A percentile compares a stretch with the other conserved stretches of the same genome.
Conservation (phyloP, 1,284 basidiomycete species). For the Ustilago shanxiensis region DNA sequence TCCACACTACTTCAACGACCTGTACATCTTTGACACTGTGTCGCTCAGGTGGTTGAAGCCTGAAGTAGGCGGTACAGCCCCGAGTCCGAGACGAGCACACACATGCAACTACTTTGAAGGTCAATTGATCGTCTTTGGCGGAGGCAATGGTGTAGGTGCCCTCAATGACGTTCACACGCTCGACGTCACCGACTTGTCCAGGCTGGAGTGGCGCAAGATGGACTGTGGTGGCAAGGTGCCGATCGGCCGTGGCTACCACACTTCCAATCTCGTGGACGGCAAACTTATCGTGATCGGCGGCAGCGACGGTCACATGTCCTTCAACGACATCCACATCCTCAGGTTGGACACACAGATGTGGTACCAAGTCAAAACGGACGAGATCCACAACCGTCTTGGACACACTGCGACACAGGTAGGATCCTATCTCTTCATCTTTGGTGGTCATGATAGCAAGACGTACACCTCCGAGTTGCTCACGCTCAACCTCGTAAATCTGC, state of each 20-base stretch:
- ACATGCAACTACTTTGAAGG: conserved; percentile 82
- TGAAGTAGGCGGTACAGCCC: conserved; percentile 70
- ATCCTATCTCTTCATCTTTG: conserved; percentile 89
- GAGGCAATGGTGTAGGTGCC: conserved; percentile 88
- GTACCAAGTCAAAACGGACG: conserved; percentile 51
- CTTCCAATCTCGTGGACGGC: conserved; percentile 85
- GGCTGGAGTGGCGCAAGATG: conserved; percentile 76
- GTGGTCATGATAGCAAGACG: conserved; percentile 84
- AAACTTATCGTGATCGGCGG: conserved; percentile 86
- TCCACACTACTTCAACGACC: conserved; percentile 74
- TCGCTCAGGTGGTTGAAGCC: conserved; percentile 54
- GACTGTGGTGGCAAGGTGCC: conserved; percentile 67
- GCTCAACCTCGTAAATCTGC: conserved; percentile 83
- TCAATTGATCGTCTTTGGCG: conserved; percentile 88
- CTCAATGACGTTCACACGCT: conserved; percentile 91
- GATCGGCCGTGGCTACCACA: conserved; percentile 86
- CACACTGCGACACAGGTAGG: conserved; percentile 91
- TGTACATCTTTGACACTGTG: conserved; percentile 84
- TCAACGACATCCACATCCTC: conserved; percentile 87
- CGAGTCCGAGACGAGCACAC: conserved; percentile 83
- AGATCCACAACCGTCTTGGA: conserved; percentile 75
- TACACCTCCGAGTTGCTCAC: conserved; percentile 85
- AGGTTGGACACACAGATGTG: conserved; percentile 74
- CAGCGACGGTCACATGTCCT: conserved; percentile 75
- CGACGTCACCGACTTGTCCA: conserved; percentile 76